A percentile compares a stretch with the other conserved stretches of the same genome.
Evolutionary conservation across 345 rosid species (phyloP).

Genomic region (Euphorbia pulcherrima): DNA sequence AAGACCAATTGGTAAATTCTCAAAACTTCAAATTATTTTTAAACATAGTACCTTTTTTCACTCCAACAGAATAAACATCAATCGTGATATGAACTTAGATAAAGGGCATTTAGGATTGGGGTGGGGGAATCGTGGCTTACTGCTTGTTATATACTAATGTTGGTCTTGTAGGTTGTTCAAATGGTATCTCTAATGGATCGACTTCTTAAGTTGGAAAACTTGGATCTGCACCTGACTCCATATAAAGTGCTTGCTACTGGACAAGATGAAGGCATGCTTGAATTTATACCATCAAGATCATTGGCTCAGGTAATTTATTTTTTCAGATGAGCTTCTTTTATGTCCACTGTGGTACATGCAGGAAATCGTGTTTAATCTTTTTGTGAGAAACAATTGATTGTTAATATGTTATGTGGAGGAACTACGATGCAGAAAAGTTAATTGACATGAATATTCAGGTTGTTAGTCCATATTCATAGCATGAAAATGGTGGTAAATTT

Average conservation of each 20-base stretch:
- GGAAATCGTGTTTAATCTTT: neutral
- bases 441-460: no score
- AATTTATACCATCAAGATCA: slow-evolving; percentile 89
- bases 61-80: no score
- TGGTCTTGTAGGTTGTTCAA: slow-evolving; percentile 76
- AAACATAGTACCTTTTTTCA: no score
- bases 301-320: slow-evolving; percentile 78
- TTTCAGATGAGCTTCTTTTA: no score
- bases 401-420: neutral
- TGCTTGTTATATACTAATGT: slow-evolving; percentile 22
- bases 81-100: no score
- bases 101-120: no score
- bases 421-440: slow-evolving; percentile 6
- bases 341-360: neutral
- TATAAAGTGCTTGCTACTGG: slow-evolving; percentile 95
- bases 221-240: slow-evolving; percentile 87
- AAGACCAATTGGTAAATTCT: slow-evolving; percentile 85
- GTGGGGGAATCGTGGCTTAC: no score
- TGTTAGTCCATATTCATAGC: no score
- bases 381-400: neutral
- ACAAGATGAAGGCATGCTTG: slow-evolving; percentile 98
- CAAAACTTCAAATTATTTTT: neutral
- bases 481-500: no score
- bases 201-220: slow-evolving; percentile 87
- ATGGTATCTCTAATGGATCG: slow-evolving; percentile 99